These are phyloP conservation scores for Candolleomyces efflorescens DNA, from an alignment of 768 basidiomycete genomes.

Conservation along the genomic window DNA sequence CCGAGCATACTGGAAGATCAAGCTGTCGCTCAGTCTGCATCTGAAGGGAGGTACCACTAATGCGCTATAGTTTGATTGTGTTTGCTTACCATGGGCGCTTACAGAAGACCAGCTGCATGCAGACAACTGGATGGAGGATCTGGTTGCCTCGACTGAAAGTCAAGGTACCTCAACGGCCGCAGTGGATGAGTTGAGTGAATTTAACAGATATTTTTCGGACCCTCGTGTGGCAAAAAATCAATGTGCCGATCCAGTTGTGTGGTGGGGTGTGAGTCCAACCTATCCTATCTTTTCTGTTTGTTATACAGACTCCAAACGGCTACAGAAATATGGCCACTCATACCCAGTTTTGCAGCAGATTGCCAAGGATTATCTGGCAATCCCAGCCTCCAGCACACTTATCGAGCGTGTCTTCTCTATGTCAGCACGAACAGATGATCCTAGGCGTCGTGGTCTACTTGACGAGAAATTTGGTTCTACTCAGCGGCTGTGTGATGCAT, in stretches of 20 bases:
- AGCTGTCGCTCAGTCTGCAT: background rate
- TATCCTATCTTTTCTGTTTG: background rate
- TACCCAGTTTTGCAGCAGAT: background rate
- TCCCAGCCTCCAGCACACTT: slow-evolving; percentile 2
- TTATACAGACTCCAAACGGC: background rate
- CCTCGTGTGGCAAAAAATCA: background rate
- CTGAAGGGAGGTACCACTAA: background rate
- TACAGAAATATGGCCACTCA: background rate
- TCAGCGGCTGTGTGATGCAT: slow-evolving; percentile 6
- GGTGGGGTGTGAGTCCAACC: background rate
- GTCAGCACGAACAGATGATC: slow-evolving; percentile 11
- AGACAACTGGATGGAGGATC: background rate
- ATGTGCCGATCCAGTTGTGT: background rate
- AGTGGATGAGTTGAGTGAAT: background rate
- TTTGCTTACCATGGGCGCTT: background rate
- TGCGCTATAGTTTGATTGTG: background rate
- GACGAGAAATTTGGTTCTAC: slow-evolving; percentile 6
- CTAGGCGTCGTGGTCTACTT: background rate
- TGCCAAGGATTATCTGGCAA: slow-evolving; percentile 2
- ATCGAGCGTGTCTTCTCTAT: slow-evolving; percentile 10
- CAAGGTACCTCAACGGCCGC: too few relatives aligned
- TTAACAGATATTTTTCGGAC: background rate
- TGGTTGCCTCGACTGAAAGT: background rate
- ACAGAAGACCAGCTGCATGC: background rate
- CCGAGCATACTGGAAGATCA: background rate